A percentile compares a stretch with the other conserved stretches of the same genome.
phyloP scores from a whole-genome alignment of 257 asterid species.

The Nicotiana obtusifolia region DNA sequence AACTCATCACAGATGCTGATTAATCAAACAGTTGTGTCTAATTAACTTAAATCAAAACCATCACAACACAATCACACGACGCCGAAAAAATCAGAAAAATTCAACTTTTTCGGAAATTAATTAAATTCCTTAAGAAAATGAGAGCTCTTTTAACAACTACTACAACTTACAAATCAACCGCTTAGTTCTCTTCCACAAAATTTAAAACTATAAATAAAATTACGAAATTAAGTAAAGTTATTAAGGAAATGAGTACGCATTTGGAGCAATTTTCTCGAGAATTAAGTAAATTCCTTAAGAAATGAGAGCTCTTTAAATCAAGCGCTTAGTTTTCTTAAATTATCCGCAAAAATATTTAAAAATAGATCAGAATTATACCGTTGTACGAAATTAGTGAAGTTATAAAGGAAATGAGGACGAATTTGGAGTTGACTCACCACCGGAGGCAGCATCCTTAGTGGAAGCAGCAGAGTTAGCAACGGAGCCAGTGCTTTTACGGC shows the following conservation, averaged over 20 bases:
- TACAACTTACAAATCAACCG: background rate
- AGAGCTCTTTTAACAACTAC: background rate
- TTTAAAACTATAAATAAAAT: background rate
- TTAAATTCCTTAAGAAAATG: background rate
- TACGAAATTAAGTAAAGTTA: background rate
- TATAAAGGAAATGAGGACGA: background rate
- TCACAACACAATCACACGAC: background rate
- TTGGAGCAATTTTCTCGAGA: background rate
- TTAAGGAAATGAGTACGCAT: background rate
- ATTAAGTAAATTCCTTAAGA: background rate
- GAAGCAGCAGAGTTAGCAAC: slow-evolving; percentile 15
- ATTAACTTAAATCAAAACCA: background rate
- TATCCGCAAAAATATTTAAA: background rate
- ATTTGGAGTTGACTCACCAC: slow-evolving; percentile 23
- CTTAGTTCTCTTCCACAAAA: background rate
- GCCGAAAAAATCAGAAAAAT: background rate
- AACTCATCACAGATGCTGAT: background rate
- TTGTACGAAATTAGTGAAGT: background rate
- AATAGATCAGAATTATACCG: background rate
- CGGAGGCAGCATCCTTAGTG: slow-evolving; percentile 35
- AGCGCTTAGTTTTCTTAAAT: background rate
- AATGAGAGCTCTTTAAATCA: background rate
- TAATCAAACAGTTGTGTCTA: background rate
- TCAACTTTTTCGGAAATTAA: background rate
- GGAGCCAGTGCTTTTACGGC: slow-evolving; percentile 46